Conservation (phyloP, 2,329 filamentous ascomycete genomes). For the Claviceps humidiphila region DNA sequence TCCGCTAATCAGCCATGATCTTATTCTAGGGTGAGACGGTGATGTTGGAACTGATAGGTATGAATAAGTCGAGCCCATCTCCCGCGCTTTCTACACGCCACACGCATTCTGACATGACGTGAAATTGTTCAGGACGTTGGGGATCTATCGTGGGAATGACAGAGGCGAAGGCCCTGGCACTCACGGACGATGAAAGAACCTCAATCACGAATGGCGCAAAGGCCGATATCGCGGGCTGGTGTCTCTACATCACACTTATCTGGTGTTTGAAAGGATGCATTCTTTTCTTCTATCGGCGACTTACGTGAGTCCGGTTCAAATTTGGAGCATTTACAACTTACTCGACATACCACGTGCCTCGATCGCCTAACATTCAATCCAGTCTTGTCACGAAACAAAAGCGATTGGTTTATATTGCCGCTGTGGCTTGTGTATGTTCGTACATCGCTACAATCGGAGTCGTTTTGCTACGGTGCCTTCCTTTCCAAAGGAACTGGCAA, state of each 20-base stretch:
- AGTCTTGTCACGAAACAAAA: slow-evolving; percentile 12
- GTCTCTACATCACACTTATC: slow-evolving; percentile 23
- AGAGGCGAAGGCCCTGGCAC: slow-evolving; percentile 8
- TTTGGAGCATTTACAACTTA: background rate
- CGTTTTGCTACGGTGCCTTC: slow-evolving; percentile 11
- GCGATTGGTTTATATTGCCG: slow-evolving; percentile 10
- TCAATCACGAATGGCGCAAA: slow-evolving; percentile 12
- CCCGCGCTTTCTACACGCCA: background rate
- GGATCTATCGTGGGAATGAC: slow-evolving; percentile 13
- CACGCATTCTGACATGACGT: background rate
- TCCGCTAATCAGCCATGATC: background rate
- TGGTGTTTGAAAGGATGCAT: slow-evolving; percentile 27
- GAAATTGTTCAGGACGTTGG: slow-evolving; percentile 10
- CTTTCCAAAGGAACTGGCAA: slow-evolving; percentile 14
- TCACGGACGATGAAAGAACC: slow-evolving; percentile 6
- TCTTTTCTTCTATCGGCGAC: slow-evolving; percentile 24
- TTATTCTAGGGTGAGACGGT: slow-evolving; percentile 10
- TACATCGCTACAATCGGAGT: slow-evolving; percentile 12
- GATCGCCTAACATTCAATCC: background rate
- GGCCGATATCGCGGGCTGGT: slow-evolving; percentile 19
- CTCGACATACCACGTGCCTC: background rate
- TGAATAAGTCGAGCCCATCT: background rate
- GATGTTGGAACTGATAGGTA: slow-evolving; percentile 23
- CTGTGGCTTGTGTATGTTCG: slow-evolving; percentile 5
- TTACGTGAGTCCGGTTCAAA: slow-evolving; percentile 18